A percentile compares a stretch with the other conserved stretches of the same genome.
Evolutionary conservation across 768 basidiomycete genomes (phyloP).

Genomic region (Lactarius trivialis): DNA sequence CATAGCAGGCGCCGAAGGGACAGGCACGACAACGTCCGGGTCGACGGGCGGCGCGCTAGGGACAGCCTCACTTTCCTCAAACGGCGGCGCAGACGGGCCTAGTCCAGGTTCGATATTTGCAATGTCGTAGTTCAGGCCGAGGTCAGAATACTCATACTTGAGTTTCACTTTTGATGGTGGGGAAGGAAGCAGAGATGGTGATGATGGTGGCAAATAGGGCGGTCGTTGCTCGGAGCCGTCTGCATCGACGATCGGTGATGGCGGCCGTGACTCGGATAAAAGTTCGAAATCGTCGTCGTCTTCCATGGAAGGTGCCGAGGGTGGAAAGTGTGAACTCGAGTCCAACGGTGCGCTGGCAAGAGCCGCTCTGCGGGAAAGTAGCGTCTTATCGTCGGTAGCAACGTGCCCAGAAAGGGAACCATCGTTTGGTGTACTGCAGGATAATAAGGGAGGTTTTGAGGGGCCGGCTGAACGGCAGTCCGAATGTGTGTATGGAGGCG

Average conservation of each 20-base stretch:
- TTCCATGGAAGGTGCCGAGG: slow-evolving; percentile 12
- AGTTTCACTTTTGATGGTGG: slow-evolving; percentile 21
- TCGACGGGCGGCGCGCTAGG: slow-evolving; percentile 17
- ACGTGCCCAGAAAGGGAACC: slow-evolving; percentile 29
- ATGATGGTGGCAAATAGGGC: slow-evolving; percentile 16
- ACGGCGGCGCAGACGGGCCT: slow-evolving; percentile 19
- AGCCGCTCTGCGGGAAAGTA: slow-evolving; percentile 30
- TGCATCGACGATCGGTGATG: slow-evolving; percentile 3
- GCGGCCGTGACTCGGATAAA: neutral
- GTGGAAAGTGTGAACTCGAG: neutral
- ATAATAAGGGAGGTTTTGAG: slow-evolving; percentile 8
- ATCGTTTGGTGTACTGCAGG: neutral
- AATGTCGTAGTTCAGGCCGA: slow-evolving; percentile 2
- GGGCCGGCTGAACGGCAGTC: neutral
- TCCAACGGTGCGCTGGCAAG: slow-evolving; percentile 22
- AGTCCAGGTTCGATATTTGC: slow-evolving; percentile 8
- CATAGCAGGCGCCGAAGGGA: slow-evolving; percentile 17
- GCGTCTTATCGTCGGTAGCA: slow-evolving; percentile 34
- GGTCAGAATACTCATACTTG: slow-evolving; percentile 19
- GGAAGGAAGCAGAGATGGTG: slow-evolving; percentile 10
- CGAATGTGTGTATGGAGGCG: slow-evolving; percentile 3
- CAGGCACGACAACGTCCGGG: neutral
- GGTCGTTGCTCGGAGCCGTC: slow-evolving; percentile 8
- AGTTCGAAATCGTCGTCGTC: slow-evolving; percentile 8
- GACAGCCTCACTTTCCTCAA: slow-evolving; percentile 12